Evolutionary conservation across 805 yeast species (phyloP), one percentile per base, ranked within the genome.

Genomic region (Kazachstania martiniae): DNA sequence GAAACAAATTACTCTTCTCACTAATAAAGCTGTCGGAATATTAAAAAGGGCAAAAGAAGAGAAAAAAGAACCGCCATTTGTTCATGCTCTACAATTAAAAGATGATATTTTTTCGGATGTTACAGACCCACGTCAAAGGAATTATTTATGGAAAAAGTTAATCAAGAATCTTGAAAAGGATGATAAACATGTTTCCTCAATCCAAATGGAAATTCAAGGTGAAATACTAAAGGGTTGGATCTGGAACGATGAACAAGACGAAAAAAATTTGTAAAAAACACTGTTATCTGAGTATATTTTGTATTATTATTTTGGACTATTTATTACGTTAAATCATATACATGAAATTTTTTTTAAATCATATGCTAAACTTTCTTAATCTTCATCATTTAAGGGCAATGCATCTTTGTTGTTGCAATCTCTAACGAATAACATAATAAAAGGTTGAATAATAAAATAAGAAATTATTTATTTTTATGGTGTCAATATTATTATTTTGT

Each of bases 171-270:
- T 85, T 6, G 89, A 81, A 40, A 26, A 37, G 15, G 55, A 59
- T 28, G 74, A 79, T 46, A 29, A 35, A 5, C 74, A 75, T 42
- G 70, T 85, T 12, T 65, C 74, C 31, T 59, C 65, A 12, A 63
- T 71, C 25, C 68, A 75, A 35, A 58, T 72, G 30, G 95, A 85
- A 51, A 66, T 75, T 19, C 77, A 77, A 45, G 95, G 95, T 18
- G 95, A 85, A 45, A 80, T 85, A 39, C 68, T 80, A 62, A 72
- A 74, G 49, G 81, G 81, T 14, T 82, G 93, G 84, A 82, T 78
- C 47, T 85, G 94, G 94, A 66, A 73, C 21, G 70, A 32, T 18
- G 33, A 33, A 9, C 15, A 21, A n/a, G n/a, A n/a, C n/a, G n/a
- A n/a, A n/a, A n/a, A n/a, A n/a, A n/a, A n/a, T n/a, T n/a, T n/a